Evolutionary conservation across 108 stramenopile species (phyloP), one percentile per base, ranked within the genome.

Genomic region (Nitzschia sp.): DNA sequence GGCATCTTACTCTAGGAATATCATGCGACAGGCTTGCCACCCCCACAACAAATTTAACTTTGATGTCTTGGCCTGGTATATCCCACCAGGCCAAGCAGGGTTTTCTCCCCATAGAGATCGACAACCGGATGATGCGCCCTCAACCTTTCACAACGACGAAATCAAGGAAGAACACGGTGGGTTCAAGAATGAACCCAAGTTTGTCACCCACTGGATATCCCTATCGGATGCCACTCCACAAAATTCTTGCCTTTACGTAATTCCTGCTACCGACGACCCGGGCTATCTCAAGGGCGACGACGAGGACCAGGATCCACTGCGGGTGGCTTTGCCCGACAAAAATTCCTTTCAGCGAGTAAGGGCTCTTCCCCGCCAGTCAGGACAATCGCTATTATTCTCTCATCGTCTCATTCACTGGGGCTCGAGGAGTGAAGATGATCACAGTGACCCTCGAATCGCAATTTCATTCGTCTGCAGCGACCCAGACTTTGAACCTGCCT

Each of bases 331-430:
- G 9, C 66, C 81, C 17, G 75, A 67, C 32, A 91, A 91, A 34
- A 61, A 82, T 73, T 72, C 87, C 27, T 91, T 77, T 66, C 90
- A 91, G 68, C 77, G 84, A 34, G 86, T 91, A 26, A 82, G 85
- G 1, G 81, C 83, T n/a, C 30, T 91, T 0, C 87, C 90, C 25
- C 59, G 86, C 34, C 36, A 78, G 25, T 57, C 81, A 1, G 90
- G 90, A 9, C 67, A 85, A 48, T 80, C 85, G 0, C 25, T 91
- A 11, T 50, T 86, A 5, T 91, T 91, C 58, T 82, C 85, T 1
- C 90, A 91, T 62, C 71, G 90, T 11, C 80, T 86, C 9, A 68
- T 91, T 50, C 90, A 91, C 69, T 91, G 90, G 90, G 90, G 90
- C 2, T 88, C 87, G 1, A 28, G 41, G 31, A 81, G 85, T 2